phyloP scores from a whole-genome alignment of 257 asterid species.

The Solanum medicagineum region DNA sequence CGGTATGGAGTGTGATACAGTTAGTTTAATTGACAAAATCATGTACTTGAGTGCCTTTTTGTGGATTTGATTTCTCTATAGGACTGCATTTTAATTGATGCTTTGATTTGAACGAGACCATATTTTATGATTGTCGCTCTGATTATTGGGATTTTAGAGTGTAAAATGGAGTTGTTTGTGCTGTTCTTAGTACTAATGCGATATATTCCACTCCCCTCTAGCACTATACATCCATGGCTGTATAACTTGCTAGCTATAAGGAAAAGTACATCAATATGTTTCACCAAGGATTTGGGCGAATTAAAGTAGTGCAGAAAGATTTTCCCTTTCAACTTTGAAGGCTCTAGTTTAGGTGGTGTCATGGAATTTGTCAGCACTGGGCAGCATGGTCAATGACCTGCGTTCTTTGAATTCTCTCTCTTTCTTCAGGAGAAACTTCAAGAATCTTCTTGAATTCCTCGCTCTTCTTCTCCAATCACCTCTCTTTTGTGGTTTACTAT shows the following conservation, averaged over 20 bases:
- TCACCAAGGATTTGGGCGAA: not conserved
- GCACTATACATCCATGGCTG: not conserved
- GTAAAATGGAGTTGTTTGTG: not conserved
- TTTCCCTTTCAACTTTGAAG: not conserved
- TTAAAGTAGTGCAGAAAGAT: not conserved
- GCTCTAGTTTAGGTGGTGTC: not conserved
- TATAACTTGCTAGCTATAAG: not conserved
- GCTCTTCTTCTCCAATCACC: slow-evolving; percentile 34
- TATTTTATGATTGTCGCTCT: not conserved
- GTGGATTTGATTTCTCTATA: not conserved
- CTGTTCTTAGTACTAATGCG: not conserved
- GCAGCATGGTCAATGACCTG: slow-evolving; percentile 87
- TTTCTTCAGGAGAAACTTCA: slow-evolving; percentile 50
- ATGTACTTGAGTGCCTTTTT: not conserved
- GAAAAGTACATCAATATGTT: not conserved
- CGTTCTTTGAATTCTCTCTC: slow-evolving; percentile 70
- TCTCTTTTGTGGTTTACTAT: not conserved
- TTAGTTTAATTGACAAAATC: not conserved
- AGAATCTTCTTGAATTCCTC: slow-evolving; percentile 63
- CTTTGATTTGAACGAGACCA: not conserved
- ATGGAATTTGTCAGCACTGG: not conserved
- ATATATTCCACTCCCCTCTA: not conserved
- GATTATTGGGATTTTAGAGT: not conserved
- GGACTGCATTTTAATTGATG: not conserved
- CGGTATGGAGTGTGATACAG: slow-evolving; percentile 40